Base-by-base conservation (phyloP, 352 stramenopile genomes). In the Pythium myriotylum region DNA sequence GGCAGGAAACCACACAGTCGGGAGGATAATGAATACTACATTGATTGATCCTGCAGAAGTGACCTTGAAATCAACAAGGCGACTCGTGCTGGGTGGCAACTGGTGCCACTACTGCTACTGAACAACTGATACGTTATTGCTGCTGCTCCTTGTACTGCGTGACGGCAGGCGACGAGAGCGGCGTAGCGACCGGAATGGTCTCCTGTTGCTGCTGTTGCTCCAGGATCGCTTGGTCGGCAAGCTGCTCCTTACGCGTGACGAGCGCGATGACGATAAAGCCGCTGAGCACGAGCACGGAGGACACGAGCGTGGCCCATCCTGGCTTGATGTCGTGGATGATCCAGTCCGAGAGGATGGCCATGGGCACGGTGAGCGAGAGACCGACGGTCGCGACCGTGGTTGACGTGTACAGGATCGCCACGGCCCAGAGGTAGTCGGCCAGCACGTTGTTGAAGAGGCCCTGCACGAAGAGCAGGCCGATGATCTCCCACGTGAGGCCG, bases 301-400 rank as follows among this genome's bases (percentile, higher is more conserved):
- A 83, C 32, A 90, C 14, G 13, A 85, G 29, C 26, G 83, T 86
- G n/a, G 90, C 64, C 33, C 65, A 72, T 13, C 69, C 74, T 2
- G 87, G 85, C 51, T 70, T 46, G 45, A 87, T 70, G 27, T 57
- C 51, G 56, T 89, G 69, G 48, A 90, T 74, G 59, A 88, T 79
- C 64, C 72, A 85, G 73, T 99, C 96, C 57, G 89, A 88, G 22
- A 91, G 41, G 62, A 98, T 98, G 10, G 96, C 96, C 58, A 99
- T 74, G 22, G 96, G 96, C 24, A 99, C 97, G 6, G 97, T 99
- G 24, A 99, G 84, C 24, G 91, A 97, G 40, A 99, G 84, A 16
- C 94, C 95, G 20, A 99, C 94, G 1, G 95, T 98, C 12, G 96
- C 96, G 24, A 98, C 92, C 3, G 97, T 99, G 29, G 97, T 92